These are phyloP conservation scores for Vigna mungo DNA, from an alignment of 306 rosid species.

Conservation along the genomic window DNA sequence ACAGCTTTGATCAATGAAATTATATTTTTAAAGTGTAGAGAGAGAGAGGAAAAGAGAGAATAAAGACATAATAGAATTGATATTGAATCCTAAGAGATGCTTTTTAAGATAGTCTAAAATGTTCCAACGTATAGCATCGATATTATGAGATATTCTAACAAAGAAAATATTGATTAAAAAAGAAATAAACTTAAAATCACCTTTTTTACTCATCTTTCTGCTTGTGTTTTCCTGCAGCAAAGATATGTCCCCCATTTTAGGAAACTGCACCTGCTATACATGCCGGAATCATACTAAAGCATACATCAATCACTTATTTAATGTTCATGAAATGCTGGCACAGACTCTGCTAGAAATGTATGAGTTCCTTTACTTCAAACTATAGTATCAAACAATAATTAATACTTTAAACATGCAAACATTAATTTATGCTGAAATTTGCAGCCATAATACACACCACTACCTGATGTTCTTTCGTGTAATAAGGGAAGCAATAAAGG, in stretches of 20 bases:
- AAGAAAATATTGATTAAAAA: background rate
- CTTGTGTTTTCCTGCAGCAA: conserved; percentile 62
- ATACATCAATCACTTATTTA: conserved; percentile 87
- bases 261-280: conserved; percentile 79
- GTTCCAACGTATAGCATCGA: background rate
- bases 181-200: background rate
- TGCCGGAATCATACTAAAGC: conserved; percentile 89
- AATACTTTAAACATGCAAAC: background rate
- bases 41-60: background rate
- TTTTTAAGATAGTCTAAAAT: background rate
- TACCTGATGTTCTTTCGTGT: conserved; percentile 76
- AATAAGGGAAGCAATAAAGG: conserved; percentile 75
- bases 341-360: conserved; percentile 88
- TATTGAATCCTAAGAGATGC: background rate
- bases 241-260: conserved; percentile 72
- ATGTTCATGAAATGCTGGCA: conserved; percentile 96
- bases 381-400: background rate
- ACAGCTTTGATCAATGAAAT: background rate
- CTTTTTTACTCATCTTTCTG: conserved; percentile 27
- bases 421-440: conserved; percentile 40
- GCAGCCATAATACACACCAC: conserved; percentile 96
- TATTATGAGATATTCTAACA: background rate
- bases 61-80: background rate
- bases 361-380: conserved; percentile 29
- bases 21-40: background rate